phyloP scores from a whole-genome alignment of 1,284 basidiomycete species.

The Trametes hirsuta region DNA sequence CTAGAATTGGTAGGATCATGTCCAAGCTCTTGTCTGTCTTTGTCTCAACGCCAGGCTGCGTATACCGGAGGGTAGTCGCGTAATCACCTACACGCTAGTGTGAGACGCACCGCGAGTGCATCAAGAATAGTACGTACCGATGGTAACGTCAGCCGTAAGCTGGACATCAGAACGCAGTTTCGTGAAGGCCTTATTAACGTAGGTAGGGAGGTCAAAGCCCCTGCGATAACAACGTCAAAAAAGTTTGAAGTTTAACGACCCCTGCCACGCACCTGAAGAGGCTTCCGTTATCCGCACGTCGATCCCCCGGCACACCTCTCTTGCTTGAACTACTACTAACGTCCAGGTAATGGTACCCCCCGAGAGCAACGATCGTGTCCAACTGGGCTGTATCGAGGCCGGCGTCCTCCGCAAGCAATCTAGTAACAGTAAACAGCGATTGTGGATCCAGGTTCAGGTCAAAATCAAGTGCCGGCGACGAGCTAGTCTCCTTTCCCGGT shows the following conservation, averaged over 20 bases:
- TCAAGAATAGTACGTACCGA: conserved; percentile 46
- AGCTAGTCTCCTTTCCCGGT: conserved; percentile 56
- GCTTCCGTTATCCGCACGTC: conserved; percentile 41
- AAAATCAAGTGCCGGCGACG: conserved; percentile 63
- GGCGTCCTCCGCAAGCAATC: conserved; percentile 66
- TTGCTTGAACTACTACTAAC: conserved; percentile 27
- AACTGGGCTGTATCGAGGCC: conserved; percentile 64
- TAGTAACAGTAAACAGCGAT: conserved; percentile 73
- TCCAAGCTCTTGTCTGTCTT: conserved; percentile 65
- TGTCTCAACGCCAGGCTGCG: conserved; percentile 61
- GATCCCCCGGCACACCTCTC: conserved; percentile 3
- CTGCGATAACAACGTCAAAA: conserved; percentile 36
- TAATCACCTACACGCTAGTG: conserved; percentile 56
- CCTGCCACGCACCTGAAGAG: conserved; percentile 52
- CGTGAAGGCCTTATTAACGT: conserved; percentile 69
- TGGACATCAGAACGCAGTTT: conserved; percentile 65
- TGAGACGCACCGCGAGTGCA: neutral
- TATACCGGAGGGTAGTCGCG: conserved; percentile 62
- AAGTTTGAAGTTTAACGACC: neutral
- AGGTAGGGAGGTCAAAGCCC: conserved; percentile 70
- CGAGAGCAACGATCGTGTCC: conserved; percentile 72
- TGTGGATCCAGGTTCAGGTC: conserved; percentile 75
- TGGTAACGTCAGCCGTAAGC: conserved; percentile 57
- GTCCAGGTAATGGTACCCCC: conserved; percentile 66
- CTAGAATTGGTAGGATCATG: conserved; percentile 71